phyloP scores from a whole-genome alignment of 306 rosid genomes.

The Potentilla sterilis region DNA sequence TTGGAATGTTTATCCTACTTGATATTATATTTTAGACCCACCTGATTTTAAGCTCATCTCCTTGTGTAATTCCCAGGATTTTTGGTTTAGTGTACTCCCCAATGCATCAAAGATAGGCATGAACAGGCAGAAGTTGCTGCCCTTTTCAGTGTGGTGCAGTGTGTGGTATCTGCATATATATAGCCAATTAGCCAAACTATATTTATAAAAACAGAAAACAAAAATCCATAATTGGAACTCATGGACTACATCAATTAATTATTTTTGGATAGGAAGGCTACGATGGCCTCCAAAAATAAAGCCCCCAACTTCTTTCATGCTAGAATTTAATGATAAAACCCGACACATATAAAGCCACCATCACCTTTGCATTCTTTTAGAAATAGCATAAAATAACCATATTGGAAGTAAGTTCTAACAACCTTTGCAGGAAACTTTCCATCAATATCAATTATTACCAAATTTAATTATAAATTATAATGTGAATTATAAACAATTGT shows the following conservation, averaged over 20 bases:
- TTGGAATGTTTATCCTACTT: neutral
- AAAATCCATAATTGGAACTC: neutral
- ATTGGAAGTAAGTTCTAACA: neutral
- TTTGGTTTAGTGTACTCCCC: constrained; percentile 62
- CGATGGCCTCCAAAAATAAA: neutral
- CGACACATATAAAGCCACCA: neutral
- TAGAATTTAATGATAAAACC: neutral
- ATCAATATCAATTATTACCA: neutral
- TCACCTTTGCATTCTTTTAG: neutral
- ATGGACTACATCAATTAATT: neutral
- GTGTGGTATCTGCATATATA: constrained; percentile 67
- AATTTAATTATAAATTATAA: neutral
- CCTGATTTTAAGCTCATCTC: constrained; percentile 55
- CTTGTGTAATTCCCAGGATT: constrained; percentile 74
- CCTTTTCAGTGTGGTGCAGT: constrained; percentile 74
- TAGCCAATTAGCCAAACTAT: neutral
- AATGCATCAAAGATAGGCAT: constrained; percentile 91
- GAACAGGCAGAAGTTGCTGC: constrained; percentile 87
- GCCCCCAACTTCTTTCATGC: neutral
- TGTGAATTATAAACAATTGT: neutral
- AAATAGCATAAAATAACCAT: neutral
- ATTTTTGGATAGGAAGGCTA: neutral
- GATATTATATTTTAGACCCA: constrained; percentile 15
- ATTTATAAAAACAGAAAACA: neutral
- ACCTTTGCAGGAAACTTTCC: neutral